These are phyloP conservation scores for Centella asiatica DNA, from an alignment of 129 eudicot genomes.

Conservation along the genomic window DNA sequence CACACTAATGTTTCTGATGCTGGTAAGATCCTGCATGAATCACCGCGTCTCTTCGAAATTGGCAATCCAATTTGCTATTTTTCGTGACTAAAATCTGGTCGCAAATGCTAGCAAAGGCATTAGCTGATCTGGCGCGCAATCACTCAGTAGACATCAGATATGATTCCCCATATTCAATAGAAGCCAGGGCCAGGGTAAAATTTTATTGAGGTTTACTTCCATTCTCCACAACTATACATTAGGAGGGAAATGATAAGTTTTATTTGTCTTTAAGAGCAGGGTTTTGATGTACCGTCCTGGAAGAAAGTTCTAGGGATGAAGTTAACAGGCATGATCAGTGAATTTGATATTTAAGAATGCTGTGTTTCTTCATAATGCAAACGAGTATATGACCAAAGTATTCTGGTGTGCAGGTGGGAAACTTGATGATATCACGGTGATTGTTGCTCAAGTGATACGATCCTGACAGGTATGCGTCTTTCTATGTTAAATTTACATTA, in stretches of 20 bases:
- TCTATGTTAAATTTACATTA: neutral
- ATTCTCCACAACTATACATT: neutral
- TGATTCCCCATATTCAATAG: constrained; percentile 78
- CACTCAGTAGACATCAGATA: constrained; percentile 64
- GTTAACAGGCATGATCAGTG: constrained; percentile 61
- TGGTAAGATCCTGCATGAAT: constrained; percentile 36
- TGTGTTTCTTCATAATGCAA: neutral
- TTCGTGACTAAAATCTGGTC: constrained; percentile 14
- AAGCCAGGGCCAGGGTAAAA: constrained; percentile 71
- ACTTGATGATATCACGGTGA: constrained; percentile 88
- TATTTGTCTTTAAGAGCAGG: constrained; percentile 33
- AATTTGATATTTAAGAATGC: neutral
- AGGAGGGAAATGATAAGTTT: constrained; percentile 10
- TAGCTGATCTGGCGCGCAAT: constrained; percentile 77
- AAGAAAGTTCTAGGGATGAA: constrained; percentile 71
- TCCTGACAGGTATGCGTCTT: constrained; percentile 10
- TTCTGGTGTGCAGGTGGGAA: constrained; percentile 64
- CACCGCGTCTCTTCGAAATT: neutral
- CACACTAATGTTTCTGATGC: constrained; percentile 46
- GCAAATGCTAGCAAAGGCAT: constrained; percentile 77
- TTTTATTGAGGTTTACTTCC: neutral
- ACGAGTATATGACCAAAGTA: neutral
- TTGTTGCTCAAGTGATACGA: constrained; percentile 51
- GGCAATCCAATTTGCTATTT: neutral
- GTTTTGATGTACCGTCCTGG: constrained; percentile 79